Conservation (phyloP, 106 monocot genomes). For the Acorus gramineus region DNA sequence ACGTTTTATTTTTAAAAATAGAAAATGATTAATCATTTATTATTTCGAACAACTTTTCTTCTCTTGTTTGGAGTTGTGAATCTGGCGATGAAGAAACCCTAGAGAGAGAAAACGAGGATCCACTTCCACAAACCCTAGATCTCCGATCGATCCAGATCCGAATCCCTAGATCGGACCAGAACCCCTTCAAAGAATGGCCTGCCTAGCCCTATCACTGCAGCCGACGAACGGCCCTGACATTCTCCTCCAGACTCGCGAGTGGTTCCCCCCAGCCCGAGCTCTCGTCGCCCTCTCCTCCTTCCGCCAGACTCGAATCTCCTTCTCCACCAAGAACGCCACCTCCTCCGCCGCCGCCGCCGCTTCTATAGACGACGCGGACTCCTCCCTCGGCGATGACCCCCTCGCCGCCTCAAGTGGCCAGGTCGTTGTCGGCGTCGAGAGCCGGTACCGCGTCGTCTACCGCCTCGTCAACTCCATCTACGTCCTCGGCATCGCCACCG, state of each 20-base stretch:
- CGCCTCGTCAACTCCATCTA: constrained; percentile 95
- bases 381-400: constrained; percentile 85
- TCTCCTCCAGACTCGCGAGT: constrained; percentile 83
- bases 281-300: constrained; percentile 66
- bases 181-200: constrained; percentile 48
- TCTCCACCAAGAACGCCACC: constrained; percentile 11
- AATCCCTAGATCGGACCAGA: constrained; percentile 17
- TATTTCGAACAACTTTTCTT: too few relatives aligned
- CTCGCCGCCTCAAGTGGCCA: constrained; percentile 91
- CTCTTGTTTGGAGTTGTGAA: too few relatives aligned
- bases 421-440: constrained; percentile 82
- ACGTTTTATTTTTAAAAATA: too few relatives aligned
- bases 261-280: constrained; percentile 75
- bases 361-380: constrained; percentile 37
- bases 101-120: constrained; percentile 31
- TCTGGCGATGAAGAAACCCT: not conserved
- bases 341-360: constrained; percentile 12
- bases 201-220: constrained; percentile 90
- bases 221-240: constrained; percentile 78
- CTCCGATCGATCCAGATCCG: not conserved
- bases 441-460: constrained; percentile 81
- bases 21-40: too few relatives aligned
- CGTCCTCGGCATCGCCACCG: constrained; percentile 84
- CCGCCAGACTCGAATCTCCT: constrained; percentile 66
- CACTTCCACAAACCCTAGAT: constrained; percentile 6